phyloP scores from a whole-genome alignment of 2,329 filamentous ascomycete species.

The Thelonectria rubi region DNA sequence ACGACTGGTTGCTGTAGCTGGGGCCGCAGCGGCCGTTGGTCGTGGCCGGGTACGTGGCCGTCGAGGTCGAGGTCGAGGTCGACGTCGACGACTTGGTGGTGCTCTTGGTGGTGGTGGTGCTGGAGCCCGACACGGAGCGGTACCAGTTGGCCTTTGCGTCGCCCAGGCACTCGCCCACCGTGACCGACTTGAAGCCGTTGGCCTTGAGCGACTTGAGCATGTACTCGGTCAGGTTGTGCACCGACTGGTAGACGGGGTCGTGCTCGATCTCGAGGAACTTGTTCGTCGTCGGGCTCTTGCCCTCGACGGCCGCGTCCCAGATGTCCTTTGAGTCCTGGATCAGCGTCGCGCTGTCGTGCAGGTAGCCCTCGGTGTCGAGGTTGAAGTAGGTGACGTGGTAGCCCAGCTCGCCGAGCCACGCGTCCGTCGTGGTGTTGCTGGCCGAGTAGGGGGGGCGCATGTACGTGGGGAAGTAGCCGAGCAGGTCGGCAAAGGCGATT shows the following conservation, averaged over 20 bases:
- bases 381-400: conserved; percentile 69
- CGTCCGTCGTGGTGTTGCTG: conserved; percentile 51
- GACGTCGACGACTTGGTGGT: conserved; percentile 3
- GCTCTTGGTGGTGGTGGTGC: conserved; percentile 34
- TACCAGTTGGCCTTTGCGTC: conserved; percentile 66
- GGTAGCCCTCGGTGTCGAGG: conserved; percentile 68
- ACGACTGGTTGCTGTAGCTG: conserved; percentile 32
- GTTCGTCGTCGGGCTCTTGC: conserved; percentile 31
- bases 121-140: conserved; percentile 25
- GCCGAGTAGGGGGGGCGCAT: conserved; percentile 59
- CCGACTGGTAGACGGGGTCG: conserved; percentile 58
- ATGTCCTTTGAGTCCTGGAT: conserved; percentile 57
- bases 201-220: conserved; percentile 52
- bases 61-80: conserved; percentile 10
- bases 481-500: conserved; percentile 52
- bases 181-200: conserved; percentile 57
- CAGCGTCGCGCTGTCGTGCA: conserved; percentile 58
- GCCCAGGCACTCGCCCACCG: conserved; percentile 61
- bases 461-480: conserved; percentile 54
- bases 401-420: conserved; percentile 54
- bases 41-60: conserved; percentile 11
- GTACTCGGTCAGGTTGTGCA: conserved; percentile 53
- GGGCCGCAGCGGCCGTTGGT: conserved; percentile 39
- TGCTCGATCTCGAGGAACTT: conserved; percentile 64
- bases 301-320: conserved; percentile 51